Conservation (phyloP, 208 protist species). For the Leptomonas seymouri region DNA sequence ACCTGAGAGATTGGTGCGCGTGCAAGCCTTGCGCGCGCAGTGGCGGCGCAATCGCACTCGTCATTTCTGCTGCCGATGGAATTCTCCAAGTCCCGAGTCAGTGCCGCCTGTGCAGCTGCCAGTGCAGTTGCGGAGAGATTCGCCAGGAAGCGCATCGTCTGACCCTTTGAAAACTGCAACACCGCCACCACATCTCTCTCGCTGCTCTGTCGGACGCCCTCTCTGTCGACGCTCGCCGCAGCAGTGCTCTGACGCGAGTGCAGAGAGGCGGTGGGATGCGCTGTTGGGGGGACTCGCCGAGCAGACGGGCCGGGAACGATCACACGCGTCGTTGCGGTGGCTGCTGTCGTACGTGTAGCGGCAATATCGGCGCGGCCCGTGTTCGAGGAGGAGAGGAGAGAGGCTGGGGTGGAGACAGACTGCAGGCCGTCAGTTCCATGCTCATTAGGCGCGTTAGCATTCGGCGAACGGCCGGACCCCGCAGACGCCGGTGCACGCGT, state of each 20-base stretch:
- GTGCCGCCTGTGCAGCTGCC: background rate
- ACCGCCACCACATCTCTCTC: slow-evolving; percentile 34
- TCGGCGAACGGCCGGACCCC: background rate
- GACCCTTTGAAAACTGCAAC: slow-evolving; percentile 52
- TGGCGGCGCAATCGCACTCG: background rate
- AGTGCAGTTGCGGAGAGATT: slow-evolving; percentile 16
- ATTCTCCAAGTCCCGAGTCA: background rate
- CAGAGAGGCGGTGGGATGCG: background rate
- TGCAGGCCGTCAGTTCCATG: background rate
- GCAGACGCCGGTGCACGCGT: slow-evolving; percentile 12
- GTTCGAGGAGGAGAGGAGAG: background rate
- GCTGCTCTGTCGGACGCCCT: slow-evolving; percentile 11
- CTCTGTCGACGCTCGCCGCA: background rate
- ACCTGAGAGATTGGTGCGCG: slow-evolving; percentile 6
- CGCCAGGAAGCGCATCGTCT: slow-evolving; percentile 48
- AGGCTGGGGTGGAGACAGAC: background rate
- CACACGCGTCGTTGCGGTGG: slow-evolving; percentile 3
- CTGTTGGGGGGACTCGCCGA: slow-evolving; percentile 20
- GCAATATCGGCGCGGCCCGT: background rate
- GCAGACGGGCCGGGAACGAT: slow-evolving; percentile 25
- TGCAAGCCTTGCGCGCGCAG: background rate
- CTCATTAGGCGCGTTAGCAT: background rate
- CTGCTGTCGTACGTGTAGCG: background rate
- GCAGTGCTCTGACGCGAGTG: slow-evolving; percentile 17
- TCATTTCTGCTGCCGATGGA: background rate